These are phyloP conservation scores for Ceratocystis smalleyi DNA, from an alignment of 2,329 filamentous ascomycete genomes.

Conservation along the genomic window DNA sequence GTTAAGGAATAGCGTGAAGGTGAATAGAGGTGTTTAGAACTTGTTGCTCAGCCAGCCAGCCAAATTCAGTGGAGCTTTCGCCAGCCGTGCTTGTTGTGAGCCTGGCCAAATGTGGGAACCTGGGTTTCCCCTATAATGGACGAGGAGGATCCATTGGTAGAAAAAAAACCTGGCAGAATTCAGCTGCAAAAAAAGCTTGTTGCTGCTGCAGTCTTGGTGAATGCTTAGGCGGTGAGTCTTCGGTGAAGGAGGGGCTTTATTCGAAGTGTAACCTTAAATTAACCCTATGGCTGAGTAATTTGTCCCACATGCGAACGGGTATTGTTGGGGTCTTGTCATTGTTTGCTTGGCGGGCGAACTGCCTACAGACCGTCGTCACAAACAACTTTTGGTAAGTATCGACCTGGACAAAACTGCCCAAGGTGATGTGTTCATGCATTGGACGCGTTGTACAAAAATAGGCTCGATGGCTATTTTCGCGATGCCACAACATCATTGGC, in stretches of 20 bases:
- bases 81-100: neutral
- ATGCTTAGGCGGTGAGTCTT: neutral
- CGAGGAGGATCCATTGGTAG: neutral
- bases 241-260: slow-evolving; percentile 6
- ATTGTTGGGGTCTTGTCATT: too few relatives aligned
- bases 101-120: slow-evolving; percentile 7
- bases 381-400: neutral
- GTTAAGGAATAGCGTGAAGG: slow-evolving; percentile 9
- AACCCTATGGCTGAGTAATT: neutral
- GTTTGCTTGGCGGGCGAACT: too few relatives aligned
- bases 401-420: neutral
- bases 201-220: slow-evolving; percentile 1
- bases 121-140: neutral
- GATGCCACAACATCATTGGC: neutral
- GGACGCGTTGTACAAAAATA: neutral
- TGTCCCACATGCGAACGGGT: too few relatives aligned
- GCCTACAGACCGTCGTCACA: too few relatives aligned
- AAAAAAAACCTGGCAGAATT: slow-evolving; percentile 14
- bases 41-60: slow-evolving; percentile 3
- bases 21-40: slow-evolving; percentile 14
- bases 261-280: neutral
- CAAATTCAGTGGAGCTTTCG: slow-evolving; percentile 9
- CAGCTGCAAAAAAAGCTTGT: slow-evolving; percentile 1
- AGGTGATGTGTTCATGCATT: neutral
- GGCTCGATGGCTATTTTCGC: neutral